Evolutionary conservation across 495 filamentous ascomycete genomes (phyloP), one percentile per base, ranked within the genome.

Genomic region (Xylaria scruposa): DNA sequence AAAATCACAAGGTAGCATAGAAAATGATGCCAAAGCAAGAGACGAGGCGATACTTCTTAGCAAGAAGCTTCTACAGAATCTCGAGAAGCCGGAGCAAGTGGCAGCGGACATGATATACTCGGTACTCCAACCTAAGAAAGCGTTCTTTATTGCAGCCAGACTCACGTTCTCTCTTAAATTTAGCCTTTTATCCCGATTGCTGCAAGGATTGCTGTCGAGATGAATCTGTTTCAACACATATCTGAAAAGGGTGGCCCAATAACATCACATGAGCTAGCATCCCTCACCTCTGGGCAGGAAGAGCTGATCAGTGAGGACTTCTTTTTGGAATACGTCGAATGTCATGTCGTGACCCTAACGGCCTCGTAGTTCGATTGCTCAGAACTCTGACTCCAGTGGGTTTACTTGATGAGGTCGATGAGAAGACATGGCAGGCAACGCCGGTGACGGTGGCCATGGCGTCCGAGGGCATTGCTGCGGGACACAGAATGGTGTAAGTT

Each of bases 1-100:
- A 5, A 61, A 51, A 24, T 24, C n/a, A 51, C 47, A 40, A 40
- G 58, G 58, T 13, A 61, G 33, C n/a, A 42, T 63, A 13, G 38
- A 26, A 7, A 63, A 15, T 9, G 36, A 63, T n/a, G 29, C 38
- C 8, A 46, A 46, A 44, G 38, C 38, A 8, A 29, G 36, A 5
- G 36, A 42, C 8, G 38, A 29, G 9, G 36, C 60, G 26, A 63
- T 63, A 63, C 24, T 29, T 6, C n/a, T 63, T 6, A 44, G 38
- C 38, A 63, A 46, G 24, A 29, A 46, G n/a, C 36, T 63, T 29
- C 19, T 63, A n/a, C 38, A 42, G 8, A 21, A 63, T 15, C 60
- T 63, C 12, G 60, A 63, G 60, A 63, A 63, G 40, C 60, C 60
- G 24, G 60, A 63, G 40, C 19, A 63, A 29, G 17, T 63, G 21